A percentile compares a stretch with the other conserved stretches of the same genome.
Evolutionary conservation across 2,329 filamentous ascomycete genomes (phyloP).

Genomic region (Cordyceps tenuipes): DNA sequence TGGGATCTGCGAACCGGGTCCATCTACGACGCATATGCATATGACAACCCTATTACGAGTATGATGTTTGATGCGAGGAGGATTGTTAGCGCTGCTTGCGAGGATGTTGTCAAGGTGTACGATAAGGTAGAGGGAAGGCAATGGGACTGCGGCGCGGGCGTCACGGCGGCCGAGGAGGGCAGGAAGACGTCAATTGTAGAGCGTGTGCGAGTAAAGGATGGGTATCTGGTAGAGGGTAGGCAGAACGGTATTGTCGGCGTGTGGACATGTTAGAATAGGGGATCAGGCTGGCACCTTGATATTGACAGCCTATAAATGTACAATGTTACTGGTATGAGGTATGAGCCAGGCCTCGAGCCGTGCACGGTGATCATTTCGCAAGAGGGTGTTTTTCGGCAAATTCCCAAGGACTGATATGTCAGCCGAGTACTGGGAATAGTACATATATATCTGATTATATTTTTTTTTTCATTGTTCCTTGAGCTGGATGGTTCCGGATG

Average conservation of each 20-base stretch:
- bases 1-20: conserved; percentile 97
- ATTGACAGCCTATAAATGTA: conserved; percentile 6
- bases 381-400: not conserved
- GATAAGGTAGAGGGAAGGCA: conserved; percentile 93
- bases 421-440: too few species aligned
- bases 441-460: too few species aligned
- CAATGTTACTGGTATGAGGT: not conserved
- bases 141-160: conserved; percentile 90
- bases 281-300: not conserved
- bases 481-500: not conserved
- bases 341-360: not conserved
- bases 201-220: conserved; percentile 82
- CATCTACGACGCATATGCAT: conserved; percentile 92
- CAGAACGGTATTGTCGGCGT: conserved; percentile 82
- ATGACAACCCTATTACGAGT: conserved; percentile 81
- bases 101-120: conserved; percentile 94
- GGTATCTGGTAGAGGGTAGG: conserved; percentile 86
- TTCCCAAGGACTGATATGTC: not conserved
- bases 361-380: not conserved
- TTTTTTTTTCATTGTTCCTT: too few species aligned
- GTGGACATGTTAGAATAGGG: conserved; percentile 60
- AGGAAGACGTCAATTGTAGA: conserved; percentile 65
- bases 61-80: conserved; percentile 95
- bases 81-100: conserved; percentile 83
- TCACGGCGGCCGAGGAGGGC: conserved; percentile 57